A percentile compares a stretch with the other conserved stretches of the same genome.
Evolutionary conservation across 352 stramenopile genomes (phyloP).

Genomic region (Phytopythium sindhum): DNA sequence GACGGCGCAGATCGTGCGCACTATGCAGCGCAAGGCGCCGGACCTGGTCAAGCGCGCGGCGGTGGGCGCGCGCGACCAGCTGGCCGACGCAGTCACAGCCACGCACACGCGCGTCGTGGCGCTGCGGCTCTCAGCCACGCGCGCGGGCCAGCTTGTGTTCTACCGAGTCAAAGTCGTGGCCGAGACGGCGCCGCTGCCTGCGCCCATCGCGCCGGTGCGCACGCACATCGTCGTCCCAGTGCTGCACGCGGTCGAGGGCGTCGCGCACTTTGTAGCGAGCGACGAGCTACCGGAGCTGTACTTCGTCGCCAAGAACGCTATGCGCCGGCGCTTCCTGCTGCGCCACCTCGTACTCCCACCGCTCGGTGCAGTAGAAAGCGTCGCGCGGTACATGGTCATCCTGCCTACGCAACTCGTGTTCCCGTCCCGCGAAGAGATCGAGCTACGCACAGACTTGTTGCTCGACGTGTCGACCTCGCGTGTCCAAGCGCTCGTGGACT

Average conservation of each 20-base stretch:
- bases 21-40: conserved; percentile 72
- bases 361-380: conserved; percentile 56
- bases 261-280: conserved; percentile 77
- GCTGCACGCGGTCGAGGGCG: conserved; percentile 61
- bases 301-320: conserved; percentile 81
- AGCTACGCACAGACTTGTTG: conserved; percentile 71
- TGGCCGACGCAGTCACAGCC: conserved; percentile 51
- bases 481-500: conserved; percentile 70
- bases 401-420: conserved; percentile 76
- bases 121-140: conserved; percentile 56
- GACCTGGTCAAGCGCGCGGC: conserved; percentile 71
- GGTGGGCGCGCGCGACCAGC: conserved; percentile 58
- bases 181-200: conserved; percentile 44
- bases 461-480: conserved; percentile 69
- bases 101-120: conserved; percentile 53
- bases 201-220: conserved; percentile 47
- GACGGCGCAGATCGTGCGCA: conserved; percentile 57
- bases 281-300: conserved; percentile 83
- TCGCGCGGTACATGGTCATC: conserved; percentile 75
- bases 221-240: conserved; percentile 56
- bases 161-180: conserved; percentile 62
- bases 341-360: conserved; percentile 66
- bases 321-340: conserved; percentile 62
- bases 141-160: conserved; percentile 58
- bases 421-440: conserved; percentile 72